phyloP scores from a whole-genome alignment of 2,329 filamentous ascomycete species.

The Lasiodiplodia theobromae region DNA sequence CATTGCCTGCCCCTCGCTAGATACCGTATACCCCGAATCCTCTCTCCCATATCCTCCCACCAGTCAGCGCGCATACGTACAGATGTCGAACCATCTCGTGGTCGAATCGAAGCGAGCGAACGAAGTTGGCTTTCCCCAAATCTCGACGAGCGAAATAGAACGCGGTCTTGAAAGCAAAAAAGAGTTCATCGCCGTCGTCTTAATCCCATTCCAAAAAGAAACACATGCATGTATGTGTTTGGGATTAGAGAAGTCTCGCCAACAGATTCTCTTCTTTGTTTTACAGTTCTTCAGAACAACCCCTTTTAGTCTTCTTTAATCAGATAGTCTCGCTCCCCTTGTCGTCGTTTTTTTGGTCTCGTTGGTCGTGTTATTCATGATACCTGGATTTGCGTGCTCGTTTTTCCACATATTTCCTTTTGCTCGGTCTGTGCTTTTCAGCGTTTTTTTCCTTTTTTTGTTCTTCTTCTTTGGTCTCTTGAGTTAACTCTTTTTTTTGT shows the following conservation, averaged over 20 bases:
- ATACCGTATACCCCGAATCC: slow-evolving; percentile 23
- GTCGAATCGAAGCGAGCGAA: slow-evolving; percentile 9
- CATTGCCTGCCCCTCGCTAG: slow-evolving; percentile 7
- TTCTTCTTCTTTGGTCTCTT: not conserved
- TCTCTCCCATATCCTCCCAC: slow-evolving; percentile 1
- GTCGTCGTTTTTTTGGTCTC: slow-evolving; percentile 2
- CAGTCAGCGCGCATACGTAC: slow-evolving; percentile 9
- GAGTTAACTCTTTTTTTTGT: slow-evolving; percentile 3
- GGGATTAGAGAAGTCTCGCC: not conserved
- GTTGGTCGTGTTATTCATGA: slow-evolving; percentile 22
- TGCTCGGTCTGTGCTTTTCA: slow-evolving; percentile 20
- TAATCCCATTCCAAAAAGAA: not conserved
- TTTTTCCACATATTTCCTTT: not conserved
- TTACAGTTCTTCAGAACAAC: slow-evolving; percentile 3
- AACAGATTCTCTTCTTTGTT: slow-evolving; percentile 20
- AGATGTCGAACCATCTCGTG: not conserved
- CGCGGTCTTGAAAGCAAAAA: slow-evolving; percentile 14
- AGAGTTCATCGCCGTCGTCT: not conserved
- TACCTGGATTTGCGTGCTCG: slow-evolving; percentile 26
- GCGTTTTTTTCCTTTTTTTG: not conserved
- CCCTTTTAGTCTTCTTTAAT: slow-evolving; percentile 8
- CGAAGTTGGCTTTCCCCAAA: not conserved
- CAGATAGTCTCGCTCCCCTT: slow-evolving; percentile 18
- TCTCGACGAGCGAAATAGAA: slow-evolving; percentile 12
- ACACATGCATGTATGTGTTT: not conserved